Evolutionary conservation across 2,329 filamentous ascomycete species (phyloP), one percentile per base, ranked within the genome.

Genomic region (Fusarium piperis): DNA sequence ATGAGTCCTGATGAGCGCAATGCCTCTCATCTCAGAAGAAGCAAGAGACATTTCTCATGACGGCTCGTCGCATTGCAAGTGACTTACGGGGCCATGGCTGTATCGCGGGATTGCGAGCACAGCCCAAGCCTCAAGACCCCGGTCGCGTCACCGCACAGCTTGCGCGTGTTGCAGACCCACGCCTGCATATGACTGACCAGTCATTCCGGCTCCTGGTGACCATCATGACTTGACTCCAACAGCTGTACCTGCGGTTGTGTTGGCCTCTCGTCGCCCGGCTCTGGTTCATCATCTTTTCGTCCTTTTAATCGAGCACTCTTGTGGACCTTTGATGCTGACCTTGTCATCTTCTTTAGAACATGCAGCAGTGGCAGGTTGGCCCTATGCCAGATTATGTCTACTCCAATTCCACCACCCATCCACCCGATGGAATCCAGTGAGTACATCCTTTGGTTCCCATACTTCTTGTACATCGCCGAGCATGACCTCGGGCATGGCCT

Each of bases 341-440:
- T 75, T 76, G 33, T 41, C 59, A 46, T 74, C 74, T 62, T 57
- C 71, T 64, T 64, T 64, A 88, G 86, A 86, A 81, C 82, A 89
- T 89, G 87, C 85, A 89, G 83, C 86, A 88, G 82, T 89, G 87
- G 87, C 86, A 88, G 81, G 85, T 89, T 80, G 86, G 87, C 82
- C 86, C 87, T 75, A 84, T 89, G 81, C 87, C 87, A 82, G 86
- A 88, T 81, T 88, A 88, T 83, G 84, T 88, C 76, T 88, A 87
- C 82, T 81, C 84, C 79, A 86, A 85, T 81, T 82, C 85, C 81
- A 83, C 83, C 80, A 82, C 85, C 76, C 86, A 87, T 77, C 85
- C 86, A 78, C 82, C 84, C 74, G 86, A 85, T 82, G 86, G 88
- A 73, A 86, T 88, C 80, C 86, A 88, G 87, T 89, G 83, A 89